phyloP scores from a whole-genome alignment of 2,329 filamentous ascomycete genomes.

The Fusarium sp. region DNA sequence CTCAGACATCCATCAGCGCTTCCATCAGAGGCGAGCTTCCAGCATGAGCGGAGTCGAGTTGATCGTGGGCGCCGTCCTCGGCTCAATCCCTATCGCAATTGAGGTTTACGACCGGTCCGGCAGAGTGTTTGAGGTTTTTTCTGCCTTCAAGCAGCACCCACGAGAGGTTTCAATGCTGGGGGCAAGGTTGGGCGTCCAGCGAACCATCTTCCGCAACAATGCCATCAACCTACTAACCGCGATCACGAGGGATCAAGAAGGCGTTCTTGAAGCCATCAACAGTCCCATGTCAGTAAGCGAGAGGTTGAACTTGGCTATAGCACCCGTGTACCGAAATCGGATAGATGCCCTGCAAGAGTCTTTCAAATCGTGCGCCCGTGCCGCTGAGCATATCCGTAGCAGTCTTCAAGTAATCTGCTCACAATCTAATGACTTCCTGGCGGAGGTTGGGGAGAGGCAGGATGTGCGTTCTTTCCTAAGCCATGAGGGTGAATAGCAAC shows the following conservation, averaged over 20 bases:
- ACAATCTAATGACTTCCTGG: neutral
- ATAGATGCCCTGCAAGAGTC: neutral
- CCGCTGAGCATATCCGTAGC: neutral
- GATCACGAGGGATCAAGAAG: neutral
- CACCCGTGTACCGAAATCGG: neutral
- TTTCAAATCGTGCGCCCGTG: neutral
- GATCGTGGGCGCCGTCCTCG: neutral
- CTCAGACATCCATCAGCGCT: too few species aligned
- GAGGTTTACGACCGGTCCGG: neutral
- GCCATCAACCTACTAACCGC: neutral
- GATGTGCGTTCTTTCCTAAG: too few species aligned
- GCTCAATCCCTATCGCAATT: neutral
- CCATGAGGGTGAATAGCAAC: too few species aligned
- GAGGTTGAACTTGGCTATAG: neutral
- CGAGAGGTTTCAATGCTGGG: neutral
- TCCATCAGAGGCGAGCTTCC: neutral
- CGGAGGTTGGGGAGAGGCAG: neutral
- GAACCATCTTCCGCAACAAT: neutral
- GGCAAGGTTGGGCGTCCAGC: neutral
- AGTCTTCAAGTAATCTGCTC: neutral
- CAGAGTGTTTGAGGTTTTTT: neutral
- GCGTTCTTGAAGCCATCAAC: neutral
- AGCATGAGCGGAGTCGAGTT: neutral
- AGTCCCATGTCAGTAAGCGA: neutral
- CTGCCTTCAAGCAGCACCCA: neutral